Conservation (phyloP, 2,329 filamentous ascomycete genomes). For the Fusarium palustre region DNA sequence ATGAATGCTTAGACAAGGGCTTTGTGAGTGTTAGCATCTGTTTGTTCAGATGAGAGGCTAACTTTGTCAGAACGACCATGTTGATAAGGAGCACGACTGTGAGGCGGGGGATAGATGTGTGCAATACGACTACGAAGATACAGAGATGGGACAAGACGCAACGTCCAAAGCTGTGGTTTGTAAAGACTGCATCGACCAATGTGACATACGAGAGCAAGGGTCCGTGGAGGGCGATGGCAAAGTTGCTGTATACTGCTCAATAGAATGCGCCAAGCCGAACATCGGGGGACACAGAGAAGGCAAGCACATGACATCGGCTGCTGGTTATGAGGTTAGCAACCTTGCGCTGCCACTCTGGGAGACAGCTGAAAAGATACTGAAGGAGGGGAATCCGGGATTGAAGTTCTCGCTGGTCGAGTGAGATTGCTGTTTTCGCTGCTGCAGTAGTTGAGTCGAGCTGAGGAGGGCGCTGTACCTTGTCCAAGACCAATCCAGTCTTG, state of each 20-base stretch:
- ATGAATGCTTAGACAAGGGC: conserved; percentile 55
- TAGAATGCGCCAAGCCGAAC: conserved; percentile 56
- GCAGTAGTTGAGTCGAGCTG: background rate
- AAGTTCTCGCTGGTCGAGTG: conserved; percentile 44
- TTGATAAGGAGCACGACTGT: conserved; percentile 56
- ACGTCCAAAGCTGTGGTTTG: conserved; percentile 53
- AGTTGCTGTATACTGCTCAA: conserved; percentile 56
- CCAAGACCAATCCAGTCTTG: background rate
- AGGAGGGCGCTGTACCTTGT: background rate
- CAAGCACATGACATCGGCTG: conserved; percentile 44
- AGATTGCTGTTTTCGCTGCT: background rate
- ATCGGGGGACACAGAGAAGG: conserved; percentile 55
- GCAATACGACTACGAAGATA: conserved; percentile 55
- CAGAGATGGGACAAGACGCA: conserved; percentile 53
- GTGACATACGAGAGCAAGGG: conserved; percentile 5
- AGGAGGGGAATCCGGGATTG: conserved; percentile 51
- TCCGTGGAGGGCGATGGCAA: background rate
- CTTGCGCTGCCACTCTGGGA: conserved; percentile 43
- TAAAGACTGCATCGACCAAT: conserved; percentile 55
- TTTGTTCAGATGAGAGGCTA: conserved; percentile 31
- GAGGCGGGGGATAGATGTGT: conserved; percentile 56
- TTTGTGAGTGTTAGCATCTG: conserved; percentile 52
- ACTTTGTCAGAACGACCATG: conserved; percentile 54
- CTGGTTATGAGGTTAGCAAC: conserved; percentile 37
- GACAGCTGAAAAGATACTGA: conserved; percentile 47